Evolutionary conservation across 768 basidiomycete genomes (phyloP).

Genomic region (Agaricus subrufescens): DNA sequence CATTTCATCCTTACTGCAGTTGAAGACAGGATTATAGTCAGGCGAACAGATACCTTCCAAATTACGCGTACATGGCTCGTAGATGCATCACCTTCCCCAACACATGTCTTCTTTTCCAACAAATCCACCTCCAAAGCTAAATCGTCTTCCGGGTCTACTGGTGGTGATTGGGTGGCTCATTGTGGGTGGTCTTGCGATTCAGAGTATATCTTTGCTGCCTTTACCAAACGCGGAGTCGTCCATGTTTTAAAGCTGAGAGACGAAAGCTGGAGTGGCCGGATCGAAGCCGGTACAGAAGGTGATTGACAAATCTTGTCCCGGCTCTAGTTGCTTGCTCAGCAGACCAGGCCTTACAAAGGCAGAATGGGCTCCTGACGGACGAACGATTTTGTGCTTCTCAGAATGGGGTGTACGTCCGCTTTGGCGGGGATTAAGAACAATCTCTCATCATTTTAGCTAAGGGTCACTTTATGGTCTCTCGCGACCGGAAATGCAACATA

Average conservation of each 20-base stretch:
- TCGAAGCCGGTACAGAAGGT: slow-evolving; percentile 79
- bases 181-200: slow-evolving; percentile 87
- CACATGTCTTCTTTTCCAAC: slow-evolving; percentile 35
- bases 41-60: slow-evolving; percentile 80
- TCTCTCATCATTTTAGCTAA: slow-evolving; percentile 45
- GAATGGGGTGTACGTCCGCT: slow-evolving; percentile 80
- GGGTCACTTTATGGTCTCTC: slow-evolving; percentile 85
- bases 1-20: slow-evolving; percentile 83
- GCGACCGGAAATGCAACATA: slow-evolving; percentile 70
- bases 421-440: not conserved
- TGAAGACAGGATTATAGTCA: slow-evolving; percentile 74
- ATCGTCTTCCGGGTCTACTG: slow-evolving; percentile 16
- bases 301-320: slow-evolving; percentile 4
- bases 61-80: slow-evolving; percentile 79
- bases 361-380: slow-evolving; percentile 88
- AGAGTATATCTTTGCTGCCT: slow-evolving; percentile 79
- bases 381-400: slow-evolving; percentile 83
- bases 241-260: slow-evolving; percentile 78
- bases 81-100: slow-evolving; percentile 48
- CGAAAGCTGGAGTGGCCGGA: slow-evolving; percentile 71
- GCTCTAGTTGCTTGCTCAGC: slow-evolving; percentile 8
- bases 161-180: slow-evolving; percentile 57
- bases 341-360: slow-evolving; percentile 66
- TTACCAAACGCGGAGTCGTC: slow-evolving; percentile 64
- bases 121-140: slow-evolving; percentile 29